Evolutionary conservation across 1,284 basidiomycete species (phyloP).

Genomic region (Rhodotorula sp.): DNA sequence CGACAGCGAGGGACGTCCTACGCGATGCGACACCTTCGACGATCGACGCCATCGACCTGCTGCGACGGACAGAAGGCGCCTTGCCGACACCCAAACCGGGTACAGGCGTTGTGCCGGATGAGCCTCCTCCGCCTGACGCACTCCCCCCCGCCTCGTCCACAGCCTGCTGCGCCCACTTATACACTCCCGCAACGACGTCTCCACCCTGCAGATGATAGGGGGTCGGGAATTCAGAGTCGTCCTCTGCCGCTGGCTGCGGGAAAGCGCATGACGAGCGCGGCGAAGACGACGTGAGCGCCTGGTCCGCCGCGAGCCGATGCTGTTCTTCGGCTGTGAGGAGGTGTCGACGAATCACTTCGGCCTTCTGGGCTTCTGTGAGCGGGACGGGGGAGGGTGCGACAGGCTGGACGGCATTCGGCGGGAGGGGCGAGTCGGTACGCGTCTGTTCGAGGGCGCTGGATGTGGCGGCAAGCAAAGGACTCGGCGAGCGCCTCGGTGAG

Average conservation of each 20-base stretch:
- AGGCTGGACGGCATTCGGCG: constrained; percentile 4
- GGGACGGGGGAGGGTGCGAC: constrained; percentile 2
- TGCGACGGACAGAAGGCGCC: constrained; percentile 7
- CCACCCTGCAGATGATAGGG: constrained; percentile 42
- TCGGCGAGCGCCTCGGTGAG: background rate
- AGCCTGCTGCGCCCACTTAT: constrained; percentile 41
- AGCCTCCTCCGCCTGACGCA: background rate
- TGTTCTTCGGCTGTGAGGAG: constrained; percentile 73
- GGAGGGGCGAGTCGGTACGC: background rate
- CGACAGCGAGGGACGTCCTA: constrained; percentile 1
- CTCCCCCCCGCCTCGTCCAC: background rate
- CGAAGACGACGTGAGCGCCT: constrained; percentile 13
- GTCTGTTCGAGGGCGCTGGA: background rate
- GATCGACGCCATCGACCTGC: constrained; percentile 15
- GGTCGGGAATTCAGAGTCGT: constrained; percentile 40
- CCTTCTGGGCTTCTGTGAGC: constrained; percentile 71
- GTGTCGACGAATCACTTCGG: constrained; percentile 71
- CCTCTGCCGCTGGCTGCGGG: constrained; percentile 8
- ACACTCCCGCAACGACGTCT: constrained; percentile 41
- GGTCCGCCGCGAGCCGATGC: constrained; percentile 28
- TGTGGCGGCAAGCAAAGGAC: background rate
- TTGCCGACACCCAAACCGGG: background rate
- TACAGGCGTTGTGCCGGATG: background rate
- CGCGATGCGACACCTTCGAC: background rate
- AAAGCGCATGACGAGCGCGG: background rate